These are phyloP conservation scores for Sporothrix mexicana DNA, from an alignment of 2,329 filamentous ascomycete genomes.

Conservation along the genomic window DNA sequence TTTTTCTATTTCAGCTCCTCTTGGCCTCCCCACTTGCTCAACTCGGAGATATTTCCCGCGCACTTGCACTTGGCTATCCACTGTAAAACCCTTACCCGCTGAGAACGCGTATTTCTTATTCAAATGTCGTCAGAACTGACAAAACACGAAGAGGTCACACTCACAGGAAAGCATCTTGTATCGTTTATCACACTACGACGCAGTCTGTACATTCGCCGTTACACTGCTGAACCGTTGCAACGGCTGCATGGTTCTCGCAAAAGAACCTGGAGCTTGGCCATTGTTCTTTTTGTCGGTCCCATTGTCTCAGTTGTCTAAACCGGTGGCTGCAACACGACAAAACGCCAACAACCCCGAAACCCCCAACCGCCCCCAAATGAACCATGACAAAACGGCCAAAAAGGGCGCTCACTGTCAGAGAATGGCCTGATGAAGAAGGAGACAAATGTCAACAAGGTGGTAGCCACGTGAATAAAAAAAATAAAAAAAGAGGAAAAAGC, in stretches of 20 bases:
- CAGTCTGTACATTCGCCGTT: no score
- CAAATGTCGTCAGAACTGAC: neutral
- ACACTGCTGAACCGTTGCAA: neutral
- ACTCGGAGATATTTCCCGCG: constrained; percentile 1
- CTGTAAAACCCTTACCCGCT: constrained; percentile 7
- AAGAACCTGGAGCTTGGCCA: neutral
- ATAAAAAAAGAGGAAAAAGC: neutral
- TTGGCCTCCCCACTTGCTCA: neutral
- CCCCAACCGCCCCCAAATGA: neutral
- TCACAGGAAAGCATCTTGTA: neutral
- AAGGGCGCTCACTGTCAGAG: neutral
- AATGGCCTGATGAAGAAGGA: constrained; percentile 3
- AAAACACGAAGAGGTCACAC: neutral
- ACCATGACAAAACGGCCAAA: neutral
- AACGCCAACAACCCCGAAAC: neutral
- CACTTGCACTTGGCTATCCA: neutral
- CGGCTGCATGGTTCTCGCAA: neutral
- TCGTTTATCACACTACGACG: no score
- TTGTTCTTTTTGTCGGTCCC: neutral
- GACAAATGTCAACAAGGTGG: neutral
- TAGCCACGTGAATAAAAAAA: neutral
- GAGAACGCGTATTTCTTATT: neutral
- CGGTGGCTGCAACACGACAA: neutral
- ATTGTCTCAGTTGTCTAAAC: neutral
- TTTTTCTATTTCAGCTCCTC: neutral